Conservation (phyloP, 441 rosid species). For the Gossypium laxum region DNA sequence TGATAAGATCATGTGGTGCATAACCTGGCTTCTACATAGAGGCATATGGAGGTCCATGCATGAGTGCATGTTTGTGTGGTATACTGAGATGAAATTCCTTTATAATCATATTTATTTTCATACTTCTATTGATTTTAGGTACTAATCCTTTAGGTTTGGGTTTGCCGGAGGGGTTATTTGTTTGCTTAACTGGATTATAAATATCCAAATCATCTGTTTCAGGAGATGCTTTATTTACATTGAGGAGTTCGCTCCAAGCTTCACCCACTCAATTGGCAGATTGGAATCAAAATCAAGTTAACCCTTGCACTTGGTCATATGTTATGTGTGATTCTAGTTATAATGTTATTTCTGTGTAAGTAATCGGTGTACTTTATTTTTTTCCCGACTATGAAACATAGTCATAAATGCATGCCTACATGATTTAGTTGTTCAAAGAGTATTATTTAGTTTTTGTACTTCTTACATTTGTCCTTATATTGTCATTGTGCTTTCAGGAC, state of each 20-base stretch:
- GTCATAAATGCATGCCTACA: not conserved
- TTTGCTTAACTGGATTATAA: conserved; percentile 17
- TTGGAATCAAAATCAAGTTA: conserved; percentile 78
- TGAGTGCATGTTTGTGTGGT: not conserved
- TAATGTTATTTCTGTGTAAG: conserved; percentile 72
- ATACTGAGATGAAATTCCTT: not conserved
- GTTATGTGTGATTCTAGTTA: conserved; percentile 47
- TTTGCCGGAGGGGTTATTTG: conserved; percentile 1
- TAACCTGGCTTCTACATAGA: not conserved
- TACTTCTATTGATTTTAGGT: conserved; percentile 3
- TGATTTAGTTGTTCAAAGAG: conserved; percentile 5
- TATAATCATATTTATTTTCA: not conserved
- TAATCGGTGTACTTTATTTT: conserved; percentile 8
- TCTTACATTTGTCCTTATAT: conserved; percentile 5
- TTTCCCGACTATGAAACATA: not conserved
- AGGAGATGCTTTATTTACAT: conserved; percentile 71
- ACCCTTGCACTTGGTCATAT: conserved; percentile 87
- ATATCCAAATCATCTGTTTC: conserved; percentile 21
- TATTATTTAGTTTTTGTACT: conserved; percentile 9
- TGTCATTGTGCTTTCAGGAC: conserved; percentile 39
- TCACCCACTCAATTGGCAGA: conserved; percentile 43
- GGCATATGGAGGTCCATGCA: not conserved
- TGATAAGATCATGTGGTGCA: not conserved
- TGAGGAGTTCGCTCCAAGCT: conserved; percentile 48
- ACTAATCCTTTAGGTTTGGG: conserved; percentile 5